phyloP scores from a whole-genome alignment of 2,329 filamentous ascomycete genomes.

The Aspergillus aculeatinus region DNA sequence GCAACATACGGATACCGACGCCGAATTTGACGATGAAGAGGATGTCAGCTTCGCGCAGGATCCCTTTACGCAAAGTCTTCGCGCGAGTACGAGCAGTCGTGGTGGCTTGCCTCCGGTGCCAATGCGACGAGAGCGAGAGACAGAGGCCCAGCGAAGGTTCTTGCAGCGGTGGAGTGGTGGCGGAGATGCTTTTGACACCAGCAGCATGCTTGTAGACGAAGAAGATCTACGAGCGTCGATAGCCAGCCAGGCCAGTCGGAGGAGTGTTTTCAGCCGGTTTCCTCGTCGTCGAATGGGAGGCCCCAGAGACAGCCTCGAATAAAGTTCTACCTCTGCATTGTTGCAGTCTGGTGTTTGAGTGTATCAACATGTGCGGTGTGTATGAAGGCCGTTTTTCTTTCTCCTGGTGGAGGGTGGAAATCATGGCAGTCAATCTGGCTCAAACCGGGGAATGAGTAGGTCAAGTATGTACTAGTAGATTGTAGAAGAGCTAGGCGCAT shows the following conservation, averaged over 20 bases:
- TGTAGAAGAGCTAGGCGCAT: too few relatives aligned
- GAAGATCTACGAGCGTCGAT: constrained; percentile 37
- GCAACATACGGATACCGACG: constrained; percentile 76
- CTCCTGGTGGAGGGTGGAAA: too few relatives aligned
- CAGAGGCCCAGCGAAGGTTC: constrained; percentile 41
- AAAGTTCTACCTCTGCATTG: background rate
- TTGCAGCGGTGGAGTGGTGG: constrained; percentile 42
- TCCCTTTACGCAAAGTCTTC: constrained; percentile 29
- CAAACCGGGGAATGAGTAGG: too few relatives aligned
- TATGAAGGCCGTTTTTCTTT: too few relatives aligned
- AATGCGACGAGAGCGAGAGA: constrained; percentile 30
- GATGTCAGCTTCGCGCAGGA: constrained; percentile 30
- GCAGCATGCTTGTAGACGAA: constrained; percentile 35
- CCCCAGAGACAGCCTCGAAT: constrained; percentile 56
- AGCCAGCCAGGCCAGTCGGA: constrained; percentile 33
- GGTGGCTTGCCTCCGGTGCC: constrained; percentile 32
- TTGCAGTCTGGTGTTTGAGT: background rate
- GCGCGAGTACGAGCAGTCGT: constrained; percentile 37
- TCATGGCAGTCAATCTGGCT: too few relatives aligned
- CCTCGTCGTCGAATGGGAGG: constrained; percentile 40
- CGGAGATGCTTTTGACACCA: constrained; percentile 37
- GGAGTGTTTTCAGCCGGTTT: constrained; percentile 39
- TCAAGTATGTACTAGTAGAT: too few relatives aligned
- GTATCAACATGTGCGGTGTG: background rate
- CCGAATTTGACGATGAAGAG: constrained; percentile 52